Base-by-base conservation (phyloP, 2,329 filamentous ascomycete genomes). In the Conoideocrella luteorostrata region DNA sequence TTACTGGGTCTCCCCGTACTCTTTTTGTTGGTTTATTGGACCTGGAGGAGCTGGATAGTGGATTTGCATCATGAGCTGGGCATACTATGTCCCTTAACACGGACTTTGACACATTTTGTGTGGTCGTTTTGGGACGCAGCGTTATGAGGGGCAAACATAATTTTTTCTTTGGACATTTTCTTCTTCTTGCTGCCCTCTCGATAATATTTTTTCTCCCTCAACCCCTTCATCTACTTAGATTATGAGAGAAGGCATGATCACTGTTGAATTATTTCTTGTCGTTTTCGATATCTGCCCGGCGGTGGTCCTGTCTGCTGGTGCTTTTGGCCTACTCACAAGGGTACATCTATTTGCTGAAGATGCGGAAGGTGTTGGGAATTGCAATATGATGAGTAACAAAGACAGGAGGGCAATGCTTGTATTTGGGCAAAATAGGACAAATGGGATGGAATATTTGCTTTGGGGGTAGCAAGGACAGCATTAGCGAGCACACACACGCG, bases 211-310 rank as follows among this genome's bases (percentile, higher is more conserved):
- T 29, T 20, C 18, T 24, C 12, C 20, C 20, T 18, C 4, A 30
- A 10, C 2, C 13, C n/a, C 13, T 36, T 30, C 22, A 18, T 9
- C 21, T 36, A 20, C 10, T 34, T 15, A 12, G 33, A 24, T 21
- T 15, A 37, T 41, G 38, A 24, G 30, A 36, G 38, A 32, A 37
- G 30, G 39, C 43, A 32, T 37, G 43, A 37, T 41, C 32, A 37
- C 29, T 20, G 38, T 45, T 33, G 24, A 41, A 15, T 39, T 39
- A 10, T 23, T 12, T 33, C 18, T 26, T 24, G 2, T 26, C 26
- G 4, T n/a, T 22, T 20, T 39, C 3, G 22, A 34, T n/a, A n/a
- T n/a, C n/a, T n/a, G n/a, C n/a, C n/a, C n/a, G n/a, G 32, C 21
- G 21, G 9, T 13, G 11, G 21, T 10, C 12, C 20, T 15, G n/a